Evolutionary conservation across 1,284 basidiomycete genomes (phyloP), one percentile per base, ranked within the genome.

Genomic region (Xerocomus minutiporus): DNA sequence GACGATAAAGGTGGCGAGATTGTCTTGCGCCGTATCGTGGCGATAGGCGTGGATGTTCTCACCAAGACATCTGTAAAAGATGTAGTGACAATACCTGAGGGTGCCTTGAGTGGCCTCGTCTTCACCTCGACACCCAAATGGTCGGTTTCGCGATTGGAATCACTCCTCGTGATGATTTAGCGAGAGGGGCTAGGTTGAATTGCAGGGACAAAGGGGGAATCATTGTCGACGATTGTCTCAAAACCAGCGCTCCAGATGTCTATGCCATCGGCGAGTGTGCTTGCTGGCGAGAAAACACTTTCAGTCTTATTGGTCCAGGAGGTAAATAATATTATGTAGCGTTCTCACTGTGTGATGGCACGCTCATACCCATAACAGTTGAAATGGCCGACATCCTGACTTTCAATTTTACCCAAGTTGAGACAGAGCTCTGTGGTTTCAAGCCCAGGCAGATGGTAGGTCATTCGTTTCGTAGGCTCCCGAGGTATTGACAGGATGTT

Each of bases 231-330:
- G 81, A 87, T 49, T 69, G 73, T 49, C 69, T 90, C 38, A 62
- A 71, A 59, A 88, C 86, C 1, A 82, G 76, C 26, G 76, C 75
- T 1, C 61, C 74, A 46, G 78, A 83, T 53, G 76, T 89, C 4
- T 90, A 81, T 57, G 88, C 88, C 2, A 84, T 91, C 48, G 88
- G 88, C 2, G 88, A 90, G 64, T 89, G 87, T 62, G 86, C 86
- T 0, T 77, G 75, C 47, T 90, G 84, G 83, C 76, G 75, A 50
- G 80, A 76, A 3, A 81, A 86, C 50, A 83, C 80, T 4, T 89
- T 82, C 58, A 86, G 86, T 12, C 70, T 88, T 23, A 86, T 89
- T 59, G 85, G 79, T 8, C 86, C 84, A 12, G 85, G 85, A 48
- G 75, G 75, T 74, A 54, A 5, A 32, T 13, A 12, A 39, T 12